phyloP scores from a whole-genome alignment of 2,329 filamentous ascomycete genomes.

The Juglanconis juglandina region DNA sequence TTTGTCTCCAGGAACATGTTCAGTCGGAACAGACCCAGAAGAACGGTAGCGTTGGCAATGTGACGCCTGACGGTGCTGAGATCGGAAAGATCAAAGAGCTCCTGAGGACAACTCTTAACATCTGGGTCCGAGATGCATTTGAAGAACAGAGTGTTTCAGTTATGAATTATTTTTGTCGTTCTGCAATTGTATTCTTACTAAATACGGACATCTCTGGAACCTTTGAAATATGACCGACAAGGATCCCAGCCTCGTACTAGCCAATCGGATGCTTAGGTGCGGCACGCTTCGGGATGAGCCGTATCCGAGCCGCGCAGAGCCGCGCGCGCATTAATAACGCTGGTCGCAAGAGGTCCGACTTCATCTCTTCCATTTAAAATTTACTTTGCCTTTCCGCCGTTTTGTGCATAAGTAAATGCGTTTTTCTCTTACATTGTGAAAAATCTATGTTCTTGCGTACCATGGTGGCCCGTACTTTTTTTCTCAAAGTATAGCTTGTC shows the following conservation, averaged over 20 bases:
- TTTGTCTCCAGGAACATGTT: conserved; percentile 33
- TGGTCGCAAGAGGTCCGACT: neutral
- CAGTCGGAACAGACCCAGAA: neutral
- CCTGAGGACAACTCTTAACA: conserved; percentile 7
- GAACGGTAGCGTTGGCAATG: neutral
- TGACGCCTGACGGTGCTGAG: neutral
- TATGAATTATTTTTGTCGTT: no score
- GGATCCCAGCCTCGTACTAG: neutral
- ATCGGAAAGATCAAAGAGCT: conserved; percentile 2
- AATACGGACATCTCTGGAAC: no score
- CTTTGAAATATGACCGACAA: no score
- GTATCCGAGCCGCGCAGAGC: neutral
- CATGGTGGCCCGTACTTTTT: neutral
- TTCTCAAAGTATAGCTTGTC: neutral
- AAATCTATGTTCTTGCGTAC: neutral
- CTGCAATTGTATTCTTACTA: no score
- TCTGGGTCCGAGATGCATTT: conserved; percentile 11
- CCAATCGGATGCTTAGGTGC: neutral
- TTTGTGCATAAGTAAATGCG: neutral
- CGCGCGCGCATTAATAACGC: neutral
- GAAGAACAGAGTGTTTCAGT: no score
- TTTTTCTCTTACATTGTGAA: neutral
- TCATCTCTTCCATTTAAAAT: neutral
- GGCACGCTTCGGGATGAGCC: neutral
- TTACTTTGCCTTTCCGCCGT: neutral